Percentiles rank a stretch among this genome's conserved stretches.
phyloP scores from a whole-genome alignment of 371 early-diverging fungal genomes.

The Mucor lusitanicus region DNA sequence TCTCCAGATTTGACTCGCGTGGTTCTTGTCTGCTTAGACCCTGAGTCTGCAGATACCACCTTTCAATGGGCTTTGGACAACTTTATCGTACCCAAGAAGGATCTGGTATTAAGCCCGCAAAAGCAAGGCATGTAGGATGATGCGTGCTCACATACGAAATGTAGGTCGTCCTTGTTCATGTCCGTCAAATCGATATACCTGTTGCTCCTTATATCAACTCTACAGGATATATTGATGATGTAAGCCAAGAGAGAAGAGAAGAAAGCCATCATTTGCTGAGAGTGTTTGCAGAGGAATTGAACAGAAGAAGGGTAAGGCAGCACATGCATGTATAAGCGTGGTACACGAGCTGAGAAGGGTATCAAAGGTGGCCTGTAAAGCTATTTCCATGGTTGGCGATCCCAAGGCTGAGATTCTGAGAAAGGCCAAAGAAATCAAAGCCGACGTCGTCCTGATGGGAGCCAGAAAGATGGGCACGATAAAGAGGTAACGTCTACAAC shows the following conservation, averaged over 20 bases:
- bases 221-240: conserved; percentile 38
- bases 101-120: conserved; percentile 34
- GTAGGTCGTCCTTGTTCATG: conserved; percentile 40
- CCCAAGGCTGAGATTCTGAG: conserved; percentile 57
- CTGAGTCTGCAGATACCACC: conserved; percentile 37
- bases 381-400: conserved; percentile 63
- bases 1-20: conserved; percentile 29
- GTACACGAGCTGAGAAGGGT: background rate
- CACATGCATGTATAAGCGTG: background rate
- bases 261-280: conserved; percentile 45
- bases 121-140: background rate
- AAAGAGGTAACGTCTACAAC: conserved; percentile 34
- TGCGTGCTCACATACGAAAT: background rate
- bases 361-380: conserved; percentile 54
- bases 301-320: conserved; percentile 31
- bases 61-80: conserved; percentile 55
- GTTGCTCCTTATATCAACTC: conserved; percentile 44
- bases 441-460: conserved; percentile 62
- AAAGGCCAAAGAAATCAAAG: conserved; percentile 52
- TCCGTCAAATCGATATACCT: conserved; percentile 39
- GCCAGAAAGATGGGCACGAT: conserved; percentile 58
- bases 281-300: conserved; percentile 31
- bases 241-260: conserved; percentile 38
- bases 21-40: conserved; percentile 39
- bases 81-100: conserved; percentile 39